phyloP scores from a whole-genome alignment of 2,329 filamentous ascomycete genomes.

The Calonectria leucothoes region DNA sequence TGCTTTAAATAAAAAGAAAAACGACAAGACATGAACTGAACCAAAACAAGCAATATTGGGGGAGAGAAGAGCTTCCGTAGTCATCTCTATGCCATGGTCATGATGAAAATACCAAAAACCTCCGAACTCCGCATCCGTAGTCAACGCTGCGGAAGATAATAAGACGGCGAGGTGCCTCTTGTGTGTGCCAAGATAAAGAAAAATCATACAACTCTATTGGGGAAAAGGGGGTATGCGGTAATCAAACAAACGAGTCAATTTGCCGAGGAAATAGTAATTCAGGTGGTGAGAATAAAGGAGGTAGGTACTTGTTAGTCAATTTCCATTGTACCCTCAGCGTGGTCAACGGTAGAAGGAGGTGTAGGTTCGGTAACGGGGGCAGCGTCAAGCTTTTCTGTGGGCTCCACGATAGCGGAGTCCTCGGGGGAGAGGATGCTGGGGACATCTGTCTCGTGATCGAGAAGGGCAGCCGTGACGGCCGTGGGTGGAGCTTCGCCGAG shows the following conservation, averaged over 20 bases:
- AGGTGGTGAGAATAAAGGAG: not conserved
- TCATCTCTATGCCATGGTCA: conserved; percentile 41
- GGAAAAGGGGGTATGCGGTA: conserved; percentile 29
- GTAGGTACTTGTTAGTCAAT: conserved; percentile 49
- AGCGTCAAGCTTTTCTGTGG: conserved; percentile 45
- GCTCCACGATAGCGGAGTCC: conserved; percentile 43
- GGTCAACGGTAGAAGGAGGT: conserved; percentile 53
- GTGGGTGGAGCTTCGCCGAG: conserved; percentile 48
- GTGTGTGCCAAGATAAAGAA: conserved; percentile 9
- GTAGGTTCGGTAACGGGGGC: conserved; percentile 52
- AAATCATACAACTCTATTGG: conserved; percentile 33
- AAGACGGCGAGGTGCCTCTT: not conserved
- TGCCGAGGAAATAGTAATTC: conserved; percentile 24
- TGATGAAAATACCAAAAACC: conserved; percentile 37
- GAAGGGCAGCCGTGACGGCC: conserved; percentile 28
- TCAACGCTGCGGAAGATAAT: conserved; percentile 27
- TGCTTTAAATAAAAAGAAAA: not conserved
- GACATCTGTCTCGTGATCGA: conserved; percentile 40
- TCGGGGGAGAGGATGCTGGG: conserved; percentile 40
- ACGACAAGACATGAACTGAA: conserved; percentile 9
- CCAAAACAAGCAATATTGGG: conserved; percentile 20
- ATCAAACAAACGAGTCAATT: conserved; percentile 33
- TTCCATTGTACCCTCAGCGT: conserved; percentile 53
- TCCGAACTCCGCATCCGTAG: conserved; percentile 38
- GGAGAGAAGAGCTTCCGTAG: conserved; percentile 30